phyloP scores from a whole-genome alignment of 352 stramenopile genomes.

The Globisporangium rhizosaccharum region DNA sequence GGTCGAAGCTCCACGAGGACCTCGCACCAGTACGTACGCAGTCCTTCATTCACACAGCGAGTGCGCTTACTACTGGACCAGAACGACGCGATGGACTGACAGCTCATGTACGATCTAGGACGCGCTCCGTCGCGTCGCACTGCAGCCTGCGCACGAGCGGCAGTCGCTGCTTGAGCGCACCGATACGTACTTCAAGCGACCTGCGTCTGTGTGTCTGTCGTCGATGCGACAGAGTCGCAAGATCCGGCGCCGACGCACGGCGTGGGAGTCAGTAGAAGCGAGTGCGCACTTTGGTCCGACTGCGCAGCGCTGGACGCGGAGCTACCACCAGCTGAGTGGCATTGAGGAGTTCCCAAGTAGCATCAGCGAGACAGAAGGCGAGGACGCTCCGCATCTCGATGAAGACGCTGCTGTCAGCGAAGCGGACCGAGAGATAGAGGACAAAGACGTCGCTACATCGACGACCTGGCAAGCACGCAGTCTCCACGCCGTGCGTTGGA shows the following conservation, averaged over 20 bases:
- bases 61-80: neutral
- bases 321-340: slow-evolving; percentile 52
- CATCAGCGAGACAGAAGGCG: slow-evolving; percentile 20
- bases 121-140: neutral
- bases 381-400: slow-evolving; percentile 2
- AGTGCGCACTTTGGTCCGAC: slow-evolving; percentile 54
- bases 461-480: neutral
- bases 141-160: slow-evolving; percentile 22
- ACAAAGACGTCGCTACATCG: slow-evolving; percentile 1
- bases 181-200: slow-evolving; percentile 40
- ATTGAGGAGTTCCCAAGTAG: slow-evolving; percentile 46
- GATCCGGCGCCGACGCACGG: slow-evolving; percentile 30
- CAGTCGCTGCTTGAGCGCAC: slow-evolving; percentile 56
- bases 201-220: slow-evolving; percentile 50
- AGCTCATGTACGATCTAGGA: neutral
- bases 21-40: neutral
- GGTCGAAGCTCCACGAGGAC: slow-evolving; percentile 17
- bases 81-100: neutral
- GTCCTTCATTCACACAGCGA: too few species aligned
- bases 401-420: slow-evolving; percentile 12
- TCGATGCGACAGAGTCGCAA: slow-evolving; percentile 38
- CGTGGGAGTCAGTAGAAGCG: slow-evolving; percentile 54
- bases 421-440: neutral
- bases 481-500: slow-evolving; percentile 10
- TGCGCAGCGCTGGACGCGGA: slow-evolving; percentile 59